Base-by-base conservation (phyloP, 768 basidiomycete species). In the Megacollybia marginata region DNA sequence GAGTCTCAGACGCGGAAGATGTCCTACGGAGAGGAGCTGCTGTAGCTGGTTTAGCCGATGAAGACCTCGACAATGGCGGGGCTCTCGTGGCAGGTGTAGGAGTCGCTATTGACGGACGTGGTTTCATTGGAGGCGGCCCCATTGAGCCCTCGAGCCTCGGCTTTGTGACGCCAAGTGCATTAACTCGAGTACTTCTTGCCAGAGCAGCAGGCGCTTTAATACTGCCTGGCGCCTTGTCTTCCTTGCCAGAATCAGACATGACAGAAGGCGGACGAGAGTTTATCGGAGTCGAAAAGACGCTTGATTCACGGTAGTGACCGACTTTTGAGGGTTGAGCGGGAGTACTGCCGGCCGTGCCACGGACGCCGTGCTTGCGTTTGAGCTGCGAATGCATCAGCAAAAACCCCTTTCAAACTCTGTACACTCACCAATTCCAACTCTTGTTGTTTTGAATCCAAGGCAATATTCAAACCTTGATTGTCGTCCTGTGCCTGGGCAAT, bases 361-460 rank as follows among this genome's bases (percentile, higher is more conserved):
- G 74, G 13, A 79, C 72, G 18, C 77, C 78, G 16, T 78, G 62
- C 44, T 75, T 76, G 42, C 87, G 74, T 62, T 90, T 90, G 34
- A 85, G 66, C 84, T 85, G 56, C 33, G 47, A 38, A 9, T 36
- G 43, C 16, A 35, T 28, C 15, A 52, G 1, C 5, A 51, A 19
- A 28, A 47, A 8, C 7, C 1, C 46, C 6, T 32, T 33, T 32
- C 19, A 48, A 40, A 32, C 54, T 46, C 31, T 35, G 12, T 36
- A 57, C 49, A 73, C 80, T 48, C 52, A 96, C 93, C 64, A 94
- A 61, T 62, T 95, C 92, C 35, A 96, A 69, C 63, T 95, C 93
- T 63, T 94, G 92, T 59, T 96, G 93, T 67, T 96, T 96, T 20
- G 91, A 84, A 65, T 94, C 91, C 48, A 96, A 67, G 0, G 92